Evolutionary conservation across 2,329 filamentous ascomycete genomes (phyloP).

Genomic region (Fusarium dlaminii): DNA sequence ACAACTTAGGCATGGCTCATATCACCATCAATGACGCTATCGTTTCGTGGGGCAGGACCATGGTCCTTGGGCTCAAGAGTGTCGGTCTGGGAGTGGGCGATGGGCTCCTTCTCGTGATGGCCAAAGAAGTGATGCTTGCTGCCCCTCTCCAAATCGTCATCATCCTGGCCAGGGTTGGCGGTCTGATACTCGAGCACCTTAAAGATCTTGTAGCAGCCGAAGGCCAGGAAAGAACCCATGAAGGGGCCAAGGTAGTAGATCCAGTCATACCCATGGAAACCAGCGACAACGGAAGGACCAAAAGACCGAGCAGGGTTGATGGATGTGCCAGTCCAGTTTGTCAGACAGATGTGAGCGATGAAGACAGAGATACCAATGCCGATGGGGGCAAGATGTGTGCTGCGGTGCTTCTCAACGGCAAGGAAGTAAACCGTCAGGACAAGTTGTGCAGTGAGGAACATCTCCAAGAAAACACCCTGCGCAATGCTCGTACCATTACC

Average conservation of each 20-base stretch:
- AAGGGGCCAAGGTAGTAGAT: constrained; percentile 66
- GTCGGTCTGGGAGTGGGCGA: constrained; percentile 28
- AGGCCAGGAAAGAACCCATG: constrained; percentile 59
- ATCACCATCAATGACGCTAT: constrained; percentile 37
- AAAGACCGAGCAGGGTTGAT: constrained; percentile 63
- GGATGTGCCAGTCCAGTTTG: constrained; percentile 58
- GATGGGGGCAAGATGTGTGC: constrained; percentile 75
- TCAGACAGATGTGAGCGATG: constrained; percentile 59
- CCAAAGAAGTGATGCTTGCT: constrained; percentile 6
- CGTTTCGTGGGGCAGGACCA: constrained; percentile 22
- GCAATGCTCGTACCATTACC: constrained; percentile 59
- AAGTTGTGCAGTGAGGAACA: constrained; percentile 71
- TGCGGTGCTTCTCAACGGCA: constrained; percentile 77
- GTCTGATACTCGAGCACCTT: constrained; percentile 62
- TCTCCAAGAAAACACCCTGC: constrained; percentile 73
- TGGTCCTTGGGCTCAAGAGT: constrained; percentile 25
- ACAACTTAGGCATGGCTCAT: constrained; percentile 10
- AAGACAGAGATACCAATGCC: constrained; percentile 78
- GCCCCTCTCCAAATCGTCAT: constrained; percentile 42
- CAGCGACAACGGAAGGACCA: constrained; percentile 56
- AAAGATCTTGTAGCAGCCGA: constrained; percentile 59
- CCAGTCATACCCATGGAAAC: constrained; percentile 60
- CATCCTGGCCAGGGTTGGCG: constrained; percentile 61
- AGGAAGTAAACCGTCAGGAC: constrained; percentile 75
- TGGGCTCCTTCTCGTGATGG: constrained; percentile 8